Base-by-base conservation (phyloP, 1,139 yeast species). In the Taphrina deformans region DNA sequence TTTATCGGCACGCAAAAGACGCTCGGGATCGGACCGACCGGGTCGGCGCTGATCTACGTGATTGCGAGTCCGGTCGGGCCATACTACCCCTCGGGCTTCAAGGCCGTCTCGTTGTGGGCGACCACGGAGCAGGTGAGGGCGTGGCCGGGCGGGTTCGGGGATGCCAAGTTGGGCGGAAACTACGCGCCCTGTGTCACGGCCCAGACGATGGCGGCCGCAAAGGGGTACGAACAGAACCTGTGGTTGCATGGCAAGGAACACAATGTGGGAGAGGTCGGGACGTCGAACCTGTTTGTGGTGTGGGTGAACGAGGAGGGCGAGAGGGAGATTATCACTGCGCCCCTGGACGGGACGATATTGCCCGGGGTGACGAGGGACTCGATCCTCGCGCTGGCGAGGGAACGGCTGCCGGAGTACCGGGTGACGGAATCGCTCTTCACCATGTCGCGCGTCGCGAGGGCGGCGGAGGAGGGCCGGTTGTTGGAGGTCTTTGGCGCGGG, bases 91-190 rank as follows among this genome's bases (percentile, higher is more conserved):
- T 86, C 96, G 16, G 97, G 97, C 7, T 92, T 92, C 85, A 90
- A 91, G 78, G 97, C 98, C 40, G 96, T 93, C 61, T 82, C 85
- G 66, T 81, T 93, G 69, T 97, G 92, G 79, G 98, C 98, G 70
- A 90, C 97, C 40, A 96, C 89, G 75, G 85, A 89, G 72, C 96
- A 96, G 56, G 93, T 92, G 27, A 87, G 98, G 79, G 97, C 99
- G 16, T 93, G 98, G 98, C 98, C 98, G 73, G 97, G 97, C 73
- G 99, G 98, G 76, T 91, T 86, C 70, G 99, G 99, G 77, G 87
- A 91, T 82, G 87, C 85, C 78, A 93, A 93, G 79, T 84, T 93
- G 73, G 99, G 99, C 76, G 98, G 97, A 68, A 93, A 93, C 80
- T 93, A 93, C 75, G 98, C 97, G 51, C 97, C 98, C 66, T 89